Percentiles rank a stretch among this genome's conserved stretches.
These are phyloP conservation scores for Rhodomyrtus tomentosa DNA, from an alignment of 345 rosid genomes.

Conservation along the genomic window DNA sequence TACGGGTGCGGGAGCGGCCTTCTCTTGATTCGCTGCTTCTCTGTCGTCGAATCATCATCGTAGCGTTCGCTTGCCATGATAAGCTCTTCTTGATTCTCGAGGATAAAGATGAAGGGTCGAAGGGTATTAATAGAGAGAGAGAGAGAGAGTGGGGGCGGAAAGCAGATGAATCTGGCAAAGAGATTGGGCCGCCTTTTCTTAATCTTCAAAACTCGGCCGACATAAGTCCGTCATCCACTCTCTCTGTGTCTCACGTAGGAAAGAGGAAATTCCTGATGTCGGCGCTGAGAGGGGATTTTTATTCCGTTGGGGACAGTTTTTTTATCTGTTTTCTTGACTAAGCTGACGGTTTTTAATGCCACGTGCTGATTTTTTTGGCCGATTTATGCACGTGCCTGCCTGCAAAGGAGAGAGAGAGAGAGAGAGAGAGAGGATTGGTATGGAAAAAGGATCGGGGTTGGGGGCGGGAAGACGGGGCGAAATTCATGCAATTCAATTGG, in stretches of 20 bases:
- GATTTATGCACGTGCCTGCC: background rate
- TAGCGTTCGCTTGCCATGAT: slow-evolving; percentile 4
- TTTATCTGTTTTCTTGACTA: background rate
- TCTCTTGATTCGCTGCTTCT: slow-evolving; percentile 1
- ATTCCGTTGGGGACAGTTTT: background rate
- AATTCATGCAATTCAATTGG: background rate
- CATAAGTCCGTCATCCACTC: background rate
- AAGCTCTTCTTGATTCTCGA: background rate
- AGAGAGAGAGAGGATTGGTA: no score
- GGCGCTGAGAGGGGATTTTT: background rate
- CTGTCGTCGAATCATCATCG: background rate
- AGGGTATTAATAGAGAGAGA: background rate
- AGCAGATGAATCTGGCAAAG: background rate
- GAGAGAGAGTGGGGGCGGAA: background rate
- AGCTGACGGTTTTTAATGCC: background rate
- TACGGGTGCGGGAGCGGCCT: background rate
- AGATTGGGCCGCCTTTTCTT: background rate
- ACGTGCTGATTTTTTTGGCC: background rate
- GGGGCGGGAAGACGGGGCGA: background rate
- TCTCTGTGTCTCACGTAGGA: background rate
- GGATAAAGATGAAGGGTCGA: background rate
- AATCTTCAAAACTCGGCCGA: background rate
- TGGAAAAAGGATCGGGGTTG: background rate
- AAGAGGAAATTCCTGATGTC: background rate
- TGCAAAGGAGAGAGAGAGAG: background rate